Evolutionary conservation across 495 filamentous ascomycete genomes (phyloP).

Genomic region (Lichenothelia convexa): DNA sequence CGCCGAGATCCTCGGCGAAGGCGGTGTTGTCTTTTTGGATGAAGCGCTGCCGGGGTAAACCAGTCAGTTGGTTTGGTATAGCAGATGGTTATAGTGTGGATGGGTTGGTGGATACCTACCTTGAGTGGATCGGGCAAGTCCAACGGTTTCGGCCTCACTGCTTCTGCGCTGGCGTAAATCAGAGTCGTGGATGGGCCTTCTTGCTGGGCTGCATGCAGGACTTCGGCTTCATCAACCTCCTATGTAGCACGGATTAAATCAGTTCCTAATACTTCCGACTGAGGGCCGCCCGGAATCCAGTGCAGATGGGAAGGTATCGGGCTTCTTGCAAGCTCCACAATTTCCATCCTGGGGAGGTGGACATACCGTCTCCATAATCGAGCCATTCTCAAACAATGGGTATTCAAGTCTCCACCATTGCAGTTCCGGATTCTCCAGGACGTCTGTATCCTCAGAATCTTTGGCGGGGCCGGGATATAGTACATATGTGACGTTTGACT

Average conservation of each 20-base stretch:
- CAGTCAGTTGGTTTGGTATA: no score
- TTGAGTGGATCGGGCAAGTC: no score
- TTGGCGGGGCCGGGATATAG: conserved; percentile 3
- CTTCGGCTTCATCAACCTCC: background rate
- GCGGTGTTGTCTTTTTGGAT: no score
- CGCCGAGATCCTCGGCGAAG: no score
- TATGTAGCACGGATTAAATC: background rate
- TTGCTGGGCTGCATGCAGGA: no score
- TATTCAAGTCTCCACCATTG: background rate
- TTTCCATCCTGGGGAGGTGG: background rate
- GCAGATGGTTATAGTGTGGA: no score
- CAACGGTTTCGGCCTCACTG: no score
- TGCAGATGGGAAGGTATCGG: background rate
- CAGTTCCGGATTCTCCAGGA: background rate
- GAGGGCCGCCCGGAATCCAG: background rate
- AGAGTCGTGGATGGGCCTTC: no score
- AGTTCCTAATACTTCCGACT: background rate
- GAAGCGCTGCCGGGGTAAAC: no score
- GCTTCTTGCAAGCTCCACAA: background rate
- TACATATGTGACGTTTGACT: conserved; percentile 12
- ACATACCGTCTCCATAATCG: no score
- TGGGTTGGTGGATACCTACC: no score
- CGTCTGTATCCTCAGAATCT: conserved; percentile 1
- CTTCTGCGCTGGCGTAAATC: no score
- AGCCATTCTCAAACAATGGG: background rate